Evolutionary conservation across 2,329 filamentous ascomycete species (phyloP), one percentile per base, ranked within the genome.

Genomic region (Nemania diffusa): DNA sequence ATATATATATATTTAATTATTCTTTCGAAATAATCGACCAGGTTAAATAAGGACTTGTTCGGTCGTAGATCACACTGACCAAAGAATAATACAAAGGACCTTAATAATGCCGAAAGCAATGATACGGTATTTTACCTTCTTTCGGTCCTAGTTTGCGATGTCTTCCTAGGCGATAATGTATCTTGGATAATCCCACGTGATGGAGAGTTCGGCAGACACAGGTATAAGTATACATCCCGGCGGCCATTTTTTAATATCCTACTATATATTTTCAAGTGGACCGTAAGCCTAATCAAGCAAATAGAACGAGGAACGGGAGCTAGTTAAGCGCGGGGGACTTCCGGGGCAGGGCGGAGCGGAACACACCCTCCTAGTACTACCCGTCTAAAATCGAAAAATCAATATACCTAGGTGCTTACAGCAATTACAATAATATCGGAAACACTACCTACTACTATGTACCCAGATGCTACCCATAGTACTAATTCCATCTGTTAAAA

Each of bases 111-210:
- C 11, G 17, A 7, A 22, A 50, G 24, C 6, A 50, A 48, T 29
- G 29, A 32, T 32, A 5, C 29, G 29, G 11, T 15, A 48, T 48
- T 22, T 22, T 24, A 55, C 32, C 50, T 42, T 50, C 17, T 51
- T 67, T 60, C 27, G 17, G 65, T 62, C 50, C 50, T 58, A 58
- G 65, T 44, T 65, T 68, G 65, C 65, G 65, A 68, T 44, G 29
- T 26, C 11, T 11, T n/a, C 4, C 20, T 11, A 17, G 27, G 24
- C 5, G 1, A 11, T 11, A 24, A 13, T 5, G 26, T 27, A n/a
- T 27, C 8, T 8, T 13, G 40, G 40, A n/a, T 44, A 44, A 7
- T 3, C 40, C 40, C 40, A 44, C 40, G 40, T 44, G 40, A 17
- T 40, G 37, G 3, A 40, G 37, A 15, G 29, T 9, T 32, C 9